A percentile compares a stretch with the other conserved stretches of the same genome.
These are phyloP conservation scores for Verbena officinalis DNA, from an alignment of 257 asterid genomes.

Conservation along the genomic window DNA sequence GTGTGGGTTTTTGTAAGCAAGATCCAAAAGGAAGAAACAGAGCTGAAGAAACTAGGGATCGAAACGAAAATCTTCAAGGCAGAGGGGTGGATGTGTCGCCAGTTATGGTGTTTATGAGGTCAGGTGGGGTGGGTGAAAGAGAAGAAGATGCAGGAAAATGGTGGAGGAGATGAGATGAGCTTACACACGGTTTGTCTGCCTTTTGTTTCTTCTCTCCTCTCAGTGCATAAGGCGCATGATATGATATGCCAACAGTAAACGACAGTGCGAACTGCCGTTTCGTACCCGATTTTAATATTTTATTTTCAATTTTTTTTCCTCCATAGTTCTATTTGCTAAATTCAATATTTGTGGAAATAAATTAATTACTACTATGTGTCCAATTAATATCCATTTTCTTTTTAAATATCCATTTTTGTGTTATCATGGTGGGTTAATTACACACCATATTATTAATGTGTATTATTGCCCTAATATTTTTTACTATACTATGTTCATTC, in stretches of 20 bases:
- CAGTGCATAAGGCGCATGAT: background rate
- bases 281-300: background rate
- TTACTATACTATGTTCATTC: too few relatives aligned
- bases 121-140: slow-evolving; percentile 21
- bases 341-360: background rate
- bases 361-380: background rate
- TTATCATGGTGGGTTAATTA: background rate
- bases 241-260: slow-evolving; percentile 17
- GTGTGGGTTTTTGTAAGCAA: background rate
- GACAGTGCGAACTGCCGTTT: slow-evolving; percentile 6
- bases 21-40: background rate
- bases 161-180: slow-evolving; percentile 35
- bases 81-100: background rate
- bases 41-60: slow-evolving; percentile 13
- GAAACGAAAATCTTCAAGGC: background rate
- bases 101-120: background rate
- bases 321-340: background rate
- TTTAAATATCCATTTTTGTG: background rate
- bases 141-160: slow-evolving; percentile 19
- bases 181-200: slow-evolving; percentile 16
- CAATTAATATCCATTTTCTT: background rate
- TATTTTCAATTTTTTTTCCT: background rate
- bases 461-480: too few relatives aligned
- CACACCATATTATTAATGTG: too few relatives aligned
- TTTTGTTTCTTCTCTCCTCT: background rate